phyloP scores from a whole-genome alignment of 495 filamentous ascomycete genomes.

The Cercophora newfieldiana region DNA sequence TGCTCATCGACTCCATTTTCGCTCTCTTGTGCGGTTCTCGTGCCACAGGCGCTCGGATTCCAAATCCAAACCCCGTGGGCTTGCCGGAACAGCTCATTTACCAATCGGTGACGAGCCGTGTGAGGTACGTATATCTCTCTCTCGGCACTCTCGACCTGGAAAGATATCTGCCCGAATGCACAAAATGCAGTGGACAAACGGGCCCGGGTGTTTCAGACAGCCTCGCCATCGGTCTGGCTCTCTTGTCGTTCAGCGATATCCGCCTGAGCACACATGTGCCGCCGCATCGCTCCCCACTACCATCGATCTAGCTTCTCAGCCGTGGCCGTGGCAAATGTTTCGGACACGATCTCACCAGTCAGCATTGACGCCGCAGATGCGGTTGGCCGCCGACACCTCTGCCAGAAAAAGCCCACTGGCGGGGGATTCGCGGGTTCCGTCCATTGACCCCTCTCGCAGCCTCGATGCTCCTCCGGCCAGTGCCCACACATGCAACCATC shows the following conservation, averaged over 20 bases:
- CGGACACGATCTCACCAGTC: conserved; percentile 12
- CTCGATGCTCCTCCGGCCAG: background rate
- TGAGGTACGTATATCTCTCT: background rate
- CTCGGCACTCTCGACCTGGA: background rate
- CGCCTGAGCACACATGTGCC: conserved; percentile 8
- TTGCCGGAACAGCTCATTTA: background rate
- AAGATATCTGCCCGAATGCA: background rate
- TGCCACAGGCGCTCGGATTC: background rate
- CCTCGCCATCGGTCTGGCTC: background rate
- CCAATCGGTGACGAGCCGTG: background rate
- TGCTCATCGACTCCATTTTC: background rate
- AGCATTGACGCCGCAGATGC: background rate
- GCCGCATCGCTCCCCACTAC: conserved; percentile 1
- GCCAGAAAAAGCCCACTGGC: background rate
- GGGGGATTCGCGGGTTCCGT: background rate
- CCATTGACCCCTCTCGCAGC: background rate
- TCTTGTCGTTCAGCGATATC: background rate
- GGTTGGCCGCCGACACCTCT: conserved; percentile 10
- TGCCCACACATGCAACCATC: conserved; percentile 27
- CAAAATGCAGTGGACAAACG: background rate
- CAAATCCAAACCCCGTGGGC: background rate
- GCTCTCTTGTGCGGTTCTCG: background rate
- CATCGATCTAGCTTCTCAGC: conserved; percentile 9
- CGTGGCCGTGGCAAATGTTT: conserved; percentile 3
- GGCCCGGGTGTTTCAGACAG: conserved; percentile 13